Conservation (phyloP, 345 rosid genomes). For the Adansonia digitata region DNA sequence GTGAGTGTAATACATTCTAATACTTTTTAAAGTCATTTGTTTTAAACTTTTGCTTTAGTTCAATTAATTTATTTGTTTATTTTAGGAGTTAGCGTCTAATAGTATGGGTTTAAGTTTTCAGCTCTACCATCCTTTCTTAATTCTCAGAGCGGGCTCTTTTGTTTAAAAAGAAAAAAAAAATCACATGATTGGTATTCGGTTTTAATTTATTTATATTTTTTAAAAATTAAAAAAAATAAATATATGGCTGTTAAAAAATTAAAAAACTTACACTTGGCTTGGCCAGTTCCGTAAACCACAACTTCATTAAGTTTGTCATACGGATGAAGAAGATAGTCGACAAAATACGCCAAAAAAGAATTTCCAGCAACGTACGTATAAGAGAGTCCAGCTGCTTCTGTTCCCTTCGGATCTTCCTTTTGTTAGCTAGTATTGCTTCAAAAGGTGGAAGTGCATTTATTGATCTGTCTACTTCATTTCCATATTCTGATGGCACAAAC, state of each 20-base stretch:
- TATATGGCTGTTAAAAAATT: no score
- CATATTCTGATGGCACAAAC: conserved; percentile 45
- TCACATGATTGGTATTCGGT: no score
- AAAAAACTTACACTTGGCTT: conserved; percentile 26
- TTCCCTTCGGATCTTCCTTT: conserved; percentile 34
- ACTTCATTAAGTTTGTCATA: conserved; percentile 5
- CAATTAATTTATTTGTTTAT: no score
- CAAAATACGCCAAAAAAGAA: conserved; percentile 27
- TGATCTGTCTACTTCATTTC: conserved; percentile 35
- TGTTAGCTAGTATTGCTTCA: conserved; percentile 23
- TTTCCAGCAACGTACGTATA: conserved; percentile 31
- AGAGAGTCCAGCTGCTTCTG: conserved; percentile 35
- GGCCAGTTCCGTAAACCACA: conserved; percentile 29
- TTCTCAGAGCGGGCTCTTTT: no score
- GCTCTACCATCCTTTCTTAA: no score
- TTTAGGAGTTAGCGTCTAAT: no score
- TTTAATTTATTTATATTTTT: conserved; percentile 9
- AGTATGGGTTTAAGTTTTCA: no score
- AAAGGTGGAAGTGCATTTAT: conserved; percentile 27
- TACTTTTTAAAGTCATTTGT: no score
- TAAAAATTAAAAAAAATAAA: background rate
- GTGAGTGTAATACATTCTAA: no score
- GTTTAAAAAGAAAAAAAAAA: no score
- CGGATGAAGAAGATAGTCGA: background rate
- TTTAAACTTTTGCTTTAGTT: no score